Base-by-base conservation (phyloP, 177 flowering plant genomes). In the Tripterygium wilfordii region DNA sequence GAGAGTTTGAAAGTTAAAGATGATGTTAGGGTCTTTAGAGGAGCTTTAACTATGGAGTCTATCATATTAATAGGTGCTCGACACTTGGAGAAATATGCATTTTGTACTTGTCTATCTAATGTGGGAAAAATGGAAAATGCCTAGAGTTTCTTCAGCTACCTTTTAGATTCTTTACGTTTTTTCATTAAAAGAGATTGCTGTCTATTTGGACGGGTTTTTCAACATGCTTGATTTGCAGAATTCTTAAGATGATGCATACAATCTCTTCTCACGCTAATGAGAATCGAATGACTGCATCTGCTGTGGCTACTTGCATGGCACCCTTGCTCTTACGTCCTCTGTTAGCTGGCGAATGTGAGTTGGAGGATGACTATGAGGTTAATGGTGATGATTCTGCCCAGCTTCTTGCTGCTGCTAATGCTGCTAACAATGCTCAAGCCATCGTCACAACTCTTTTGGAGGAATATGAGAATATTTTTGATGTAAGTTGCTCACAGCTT, bases 301-400 rank as follows among this genome's bases (percentile, higher is more conserved):
- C 99, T 53, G 99, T 94, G 63, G 99, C 99, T 63, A 95, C 97
- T 57, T 94, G 99, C 71, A 94, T 94, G 99, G 95, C 99, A 40
- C 99, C 99, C 45, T 71, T 94, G 63, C 83, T 94, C 41, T 56
- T 94, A 48, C 88, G 97, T 8, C 99, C 99, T 57, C 81, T 94
- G 48, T 69, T 94, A 62, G 88, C 99, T 53, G 97, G 99, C 53
- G 99, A 94, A 78, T 94, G 99, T 70, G 99, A 94, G 57, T 45
- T 80, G 55, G 99, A 87, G 48, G 97, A 89, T 64, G 97, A 89
- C 50, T 83, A 76, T 57, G 95, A 86, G 60, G 48, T 62, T 42
- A 77, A 66, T 65, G 95, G 89, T 58, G 99, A 92, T 56, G 75
- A 62, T 63, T 80, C 97, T 56, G 85, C 94, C 36, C 99, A 94